Evolutionary conservation across 1,284 basidiomycete species (phyloP), one percentile per base, ranked within the genome.

Genomic region (Puccinia coronata): DNA sequence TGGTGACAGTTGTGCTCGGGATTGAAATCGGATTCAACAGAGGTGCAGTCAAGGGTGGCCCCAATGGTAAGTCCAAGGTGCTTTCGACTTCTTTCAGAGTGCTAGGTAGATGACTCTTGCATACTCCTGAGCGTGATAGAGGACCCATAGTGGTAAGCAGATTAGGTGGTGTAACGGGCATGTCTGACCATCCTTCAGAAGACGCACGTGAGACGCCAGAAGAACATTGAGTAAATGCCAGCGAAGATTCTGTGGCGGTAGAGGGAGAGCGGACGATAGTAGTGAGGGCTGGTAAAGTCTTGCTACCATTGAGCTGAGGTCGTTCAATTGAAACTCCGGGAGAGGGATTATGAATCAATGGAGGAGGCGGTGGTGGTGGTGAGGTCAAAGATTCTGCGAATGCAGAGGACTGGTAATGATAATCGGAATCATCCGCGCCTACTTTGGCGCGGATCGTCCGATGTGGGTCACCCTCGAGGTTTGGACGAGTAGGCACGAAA

Each of bases 141-240:
- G 61, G 43, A 18, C n/a, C 43, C 28, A 65, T 61, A 20, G 74
- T 63, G n/a, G 57, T n/a, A n/a, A 65, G 55, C 31, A 76, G 43
- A 49, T 65, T 72, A 28, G 79, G 79, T 39, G 79, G 79, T 73
- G 79, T 80, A 23, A 71, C 59, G 39, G 79, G 79, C 69, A 80
- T 80, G 25, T 80, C 79, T 47, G 79, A 80, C 79, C 79, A 80
- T 31, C 70, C 79, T 73, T 80, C 79, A 2, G 79, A 80, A n/a
- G 79, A 80, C 18, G 79, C 51, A 51, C 79, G 79, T 47, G 79
- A 80, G 34, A 80, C 47, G 18, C 41, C 70, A 28, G 79, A 80
- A 20, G 79, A 80, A 9, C 70, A 73, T 72, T 80, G 79, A 39
- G 79, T 80, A 36, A 73, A 73, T 34, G 70, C 59, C 31, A 73